Evolutionary conservation across 108 stramenopile species (phyloP).

Genomic region (Cyclotella kingstonii): DNA sequence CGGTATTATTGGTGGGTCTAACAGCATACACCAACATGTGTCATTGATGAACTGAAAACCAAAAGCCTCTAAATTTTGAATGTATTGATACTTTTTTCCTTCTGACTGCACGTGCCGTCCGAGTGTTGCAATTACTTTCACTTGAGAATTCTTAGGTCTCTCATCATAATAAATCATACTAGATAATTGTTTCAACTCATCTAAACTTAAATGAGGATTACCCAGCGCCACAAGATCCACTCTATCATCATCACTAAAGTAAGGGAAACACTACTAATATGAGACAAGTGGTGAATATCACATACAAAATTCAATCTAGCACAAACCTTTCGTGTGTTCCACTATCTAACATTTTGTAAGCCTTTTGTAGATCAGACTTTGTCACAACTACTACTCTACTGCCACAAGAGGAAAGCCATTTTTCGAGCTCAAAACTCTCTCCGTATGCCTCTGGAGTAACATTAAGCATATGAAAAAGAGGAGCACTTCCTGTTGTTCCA

Average conservation of each 20-base stretch:
- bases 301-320: too few relatives aligned
- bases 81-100: slow-evolving; percentile 24
- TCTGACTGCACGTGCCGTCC: slow-evolving; percentile 41
- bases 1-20: slow-evolving; percentile 80
- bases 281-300: too few relatives aligned
- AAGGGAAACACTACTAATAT: too few relatives aligned
- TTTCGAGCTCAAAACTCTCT: slow-evolving; percentile 5
- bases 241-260: slow-evolving; percentile 13
- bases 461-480: slow-evolving; percentile 79
- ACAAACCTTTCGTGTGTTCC: background rate
- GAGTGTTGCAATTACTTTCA: slow-evolving; percentile 57
- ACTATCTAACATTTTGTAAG: slow-evolving; percentile 35
- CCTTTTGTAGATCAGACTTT: slow-evolving; percentile 18
- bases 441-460: slow-evolving; percentile 72
- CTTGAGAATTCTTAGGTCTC: slow-evolving; percentile 45
- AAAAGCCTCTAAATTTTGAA: slow-evolving; percentile 48
- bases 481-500: slow-evolving; percentile 75
- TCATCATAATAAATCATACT: slow-evolving; percentile 33
- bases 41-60: slow-evolving; percentile 78
- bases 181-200: slow-evolving; percentile 54
- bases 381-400: slow-evolving; percentile 20
- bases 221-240: slow-evolving; percentile 73
- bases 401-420: slow-evolving; percentile 13
- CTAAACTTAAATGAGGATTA: slow-evolving; percentile 75
- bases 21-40: slow-evolving; percentile 90